A percentile compares a stretch with the other conserved stretches of the same genome.
phyloP scores from a whole-genome alignment of 2,329 filamentous ascomycete genomes.

The Fusarium multiceps region DNA sequence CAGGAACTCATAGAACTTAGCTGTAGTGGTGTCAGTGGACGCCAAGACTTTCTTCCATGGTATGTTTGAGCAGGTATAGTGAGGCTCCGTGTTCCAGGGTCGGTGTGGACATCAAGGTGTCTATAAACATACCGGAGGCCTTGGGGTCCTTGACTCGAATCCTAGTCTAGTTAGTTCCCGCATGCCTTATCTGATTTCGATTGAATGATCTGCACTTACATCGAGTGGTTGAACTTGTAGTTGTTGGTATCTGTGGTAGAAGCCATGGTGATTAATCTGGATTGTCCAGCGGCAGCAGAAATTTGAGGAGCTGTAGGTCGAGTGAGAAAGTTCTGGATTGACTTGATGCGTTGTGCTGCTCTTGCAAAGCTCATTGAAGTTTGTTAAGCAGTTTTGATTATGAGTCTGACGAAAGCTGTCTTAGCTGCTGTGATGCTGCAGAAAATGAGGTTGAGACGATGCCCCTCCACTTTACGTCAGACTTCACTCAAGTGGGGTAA shows the following conservation, averaged over 20 bases:
- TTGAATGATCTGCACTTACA: slow-evolving; percentile 64
- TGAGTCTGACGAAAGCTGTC: slow-evolving; percentile 11
- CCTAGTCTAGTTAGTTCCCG: slow-evolving; percentile 61
- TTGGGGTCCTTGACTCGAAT: slow-evolving; percentile 95
- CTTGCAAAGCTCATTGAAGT: slow-evolving; percentile 43
- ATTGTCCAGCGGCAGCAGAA: slow-evolving; percentile 19
- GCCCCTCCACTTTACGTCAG: slow-evolving; percentile 19
- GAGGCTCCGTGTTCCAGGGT: neutral
- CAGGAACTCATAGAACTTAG: slow-evolving; percentile 94
- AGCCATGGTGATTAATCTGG: slow-evolving; percentile 76
- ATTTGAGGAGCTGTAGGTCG: slow-evolving; percentile 13
- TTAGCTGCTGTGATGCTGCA: neutral
- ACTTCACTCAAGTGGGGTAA: no score
- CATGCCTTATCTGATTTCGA: neutral
- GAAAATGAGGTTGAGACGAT: slow-evolving; percentile 12
- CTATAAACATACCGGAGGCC: slow-evolving; percentile 67
- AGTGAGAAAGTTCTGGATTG: slow-evolving; percentile 36
- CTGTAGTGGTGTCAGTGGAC: slow-evolving; percentile 50
- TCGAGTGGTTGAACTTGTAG: slow-evolving; percentile 91
- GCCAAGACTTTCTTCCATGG: neutral
- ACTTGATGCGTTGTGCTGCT: slow-evolving; percentile 43
- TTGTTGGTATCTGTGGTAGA: slow-evolving; percentile 77
- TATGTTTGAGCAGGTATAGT: neutral
- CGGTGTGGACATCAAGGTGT: slow-evolving; percentile 40
- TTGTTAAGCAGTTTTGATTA: neutral